phyloP scores from a whole-genome alignment of 1,284 basidiomycete species.

The Ustilago loliicola region DNA sequence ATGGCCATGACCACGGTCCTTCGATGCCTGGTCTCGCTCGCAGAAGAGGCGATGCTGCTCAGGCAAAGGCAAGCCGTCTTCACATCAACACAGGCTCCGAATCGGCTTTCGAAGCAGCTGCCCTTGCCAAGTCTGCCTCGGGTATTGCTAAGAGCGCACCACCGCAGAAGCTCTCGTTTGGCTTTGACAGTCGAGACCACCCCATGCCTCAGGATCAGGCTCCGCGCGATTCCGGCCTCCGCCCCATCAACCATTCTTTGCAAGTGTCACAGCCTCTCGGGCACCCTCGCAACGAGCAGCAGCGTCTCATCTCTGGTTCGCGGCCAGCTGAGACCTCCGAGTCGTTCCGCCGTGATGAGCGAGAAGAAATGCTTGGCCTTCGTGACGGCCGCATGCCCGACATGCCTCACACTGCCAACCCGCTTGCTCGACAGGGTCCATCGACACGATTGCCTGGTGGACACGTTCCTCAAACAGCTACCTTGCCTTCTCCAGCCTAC shows the following conservation, averaged over 20 bases:
- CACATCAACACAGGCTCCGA: slow-evolving; percentile 56
- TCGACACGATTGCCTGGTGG: slow-evolving; percentile 38
- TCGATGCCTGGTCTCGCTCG: slow-evolving; percentile 57
- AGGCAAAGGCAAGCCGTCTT: slow-evolving; percentile 63
- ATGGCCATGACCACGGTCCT: slow-evolving; percentile 33
- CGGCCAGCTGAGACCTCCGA: slow-evolving; percentile 24
- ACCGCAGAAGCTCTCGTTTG: slow-evolving; percentile 63
- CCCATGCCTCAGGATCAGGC: slow-evolving; percentile 37
- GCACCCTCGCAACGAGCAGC: slow-evolving; percentile 31
- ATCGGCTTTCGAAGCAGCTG: slow-evolving; percentile 24
- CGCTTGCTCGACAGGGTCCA: slow-evolving; percentile 36
- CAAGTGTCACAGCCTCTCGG: slow-evolving; percentile 16
- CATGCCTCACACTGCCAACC: slow-evolving; percentile 46
- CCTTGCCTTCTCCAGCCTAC: slow-evolving; percentile 67
- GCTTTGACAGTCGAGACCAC: slow-evolving; percentile 38
- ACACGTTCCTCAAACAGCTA: slow-evolving; percentile 61
- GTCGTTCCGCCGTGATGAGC: slow-evolving; percentile 33
- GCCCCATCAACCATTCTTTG: slow-evolving; percentile 25
- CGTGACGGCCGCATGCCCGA: slow-evolving; percentile 48
- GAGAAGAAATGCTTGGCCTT: slow-evolving; percentile 32
- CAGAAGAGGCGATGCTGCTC: slow-evolving; percentile 63
- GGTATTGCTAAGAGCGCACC: slow-evolving; percentile 63
- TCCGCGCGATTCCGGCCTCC: slow-evolving; percentile 20
- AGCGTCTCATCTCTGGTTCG: slow-evolving; percentile 38
- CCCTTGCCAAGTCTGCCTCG: slow-evolving; percentile 13